Conservation (phyloP, 2,329 filamentous ascomycete species). For the Calycina herbarum region DNA sequence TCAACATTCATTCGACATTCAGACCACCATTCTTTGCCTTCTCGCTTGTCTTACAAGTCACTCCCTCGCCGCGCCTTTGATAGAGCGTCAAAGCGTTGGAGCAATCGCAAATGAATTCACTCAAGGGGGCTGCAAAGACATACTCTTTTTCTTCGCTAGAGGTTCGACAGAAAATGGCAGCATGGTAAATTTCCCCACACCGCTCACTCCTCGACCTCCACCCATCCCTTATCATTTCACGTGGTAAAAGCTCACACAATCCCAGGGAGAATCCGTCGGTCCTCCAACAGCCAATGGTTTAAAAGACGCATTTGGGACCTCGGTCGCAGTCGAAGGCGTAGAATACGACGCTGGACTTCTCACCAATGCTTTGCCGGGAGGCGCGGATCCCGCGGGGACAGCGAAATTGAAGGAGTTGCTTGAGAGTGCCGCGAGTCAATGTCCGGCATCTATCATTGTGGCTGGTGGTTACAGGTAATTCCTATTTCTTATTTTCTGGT, state of each 20-base stretch:
- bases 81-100: background rate
- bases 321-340: conserved; percentile 36
- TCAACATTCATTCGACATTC: background rate
- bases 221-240: too few relatives aligned
- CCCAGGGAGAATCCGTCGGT: background rate
- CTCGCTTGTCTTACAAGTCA: background rate
- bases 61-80: background rate
- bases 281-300: conserved; percentile 11
- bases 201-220: background rate
- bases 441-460: conserved; percentile 39
- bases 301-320: conserved; percentile 23
- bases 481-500: background rate
- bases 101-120: conserved; percentile 20
- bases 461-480: conserved; percentile 38
- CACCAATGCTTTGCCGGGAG: conserved; percentile 18
- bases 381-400: conserved; percentile 21
- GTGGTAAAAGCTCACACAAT: background rate
- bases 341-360: conserved; percentile 24
- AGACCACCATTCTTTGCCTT: background rate
- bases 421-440: conserved; percentile 35
- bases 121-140: conserved; percentile 38
- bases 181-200: conserved; percentile 40
- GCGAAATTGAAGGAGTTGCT: conserved; percentile 31
- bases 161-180: conserved; percentile 47
- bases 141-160: conserved; percentile 49